Base-by-base conservation (phyloP, 345 rosid species). In the Cardamine occulta region DNA sequence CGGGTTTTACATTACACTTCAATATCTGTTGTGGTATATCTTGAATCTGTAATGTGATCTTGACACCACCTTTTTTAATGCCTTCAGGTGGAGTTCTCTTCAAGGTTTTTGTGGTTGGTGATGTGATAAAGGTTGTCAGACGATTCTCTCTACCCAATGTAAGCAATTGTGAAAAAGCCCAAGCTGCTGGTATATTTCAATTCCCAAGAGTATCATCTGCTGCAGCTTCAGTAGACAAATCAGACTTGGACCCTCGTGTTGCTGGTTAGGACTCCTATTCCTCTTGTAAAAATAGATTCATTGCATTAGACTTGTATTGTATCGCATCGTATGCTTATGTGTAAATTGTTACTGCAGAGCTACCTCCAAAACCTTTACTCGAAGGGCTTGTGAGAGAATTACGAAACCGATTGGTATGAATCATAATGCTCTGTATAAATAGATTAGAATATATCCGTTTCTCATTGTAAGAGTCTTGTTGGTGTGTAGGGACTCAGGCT, bases 131-230 rank as follows among this genome's bases (percentile, higher is more conserved):
- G 80, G 96, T 93, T 15, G 89, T 89, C 10, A 79, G 93, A 72
- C 87, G 98, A 12, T 86, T 83, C 82, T 91, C 96, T 84, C 81
- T 91, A 47, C 93, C 97, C 15, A 86, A 91, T 63, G 86, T 89
- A 66, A 86, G 82, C 58, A 82, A 85, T 48, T 58, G 74, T 73
- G 89, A 86, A 72, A 80, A 83, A 40, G 82, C 76, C 40, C 81
- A 91, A 85, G 84, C 79, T 54, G 84, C 77, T 3, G 92, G 98
- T 69, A 79, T 89, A 28, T 75, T 79, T 34, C 88, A 76, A 52
- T 86, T 91, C 69, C 97, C 98, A 10, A 81, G 97, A 79, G 97
- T 93, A 75, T 93, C 98, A 32, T 93, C 87, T 68, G 89, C 98
- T 74, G 78, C 93, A 3, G 96, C 96, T 80, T 85, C 96, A 49